Evolutionary conservation across 2,329 filamentous ascomycete genomes (phyloP), one percentile per base, ranked within the genome.

Genomic region (Amauroascus niger): DNA sequence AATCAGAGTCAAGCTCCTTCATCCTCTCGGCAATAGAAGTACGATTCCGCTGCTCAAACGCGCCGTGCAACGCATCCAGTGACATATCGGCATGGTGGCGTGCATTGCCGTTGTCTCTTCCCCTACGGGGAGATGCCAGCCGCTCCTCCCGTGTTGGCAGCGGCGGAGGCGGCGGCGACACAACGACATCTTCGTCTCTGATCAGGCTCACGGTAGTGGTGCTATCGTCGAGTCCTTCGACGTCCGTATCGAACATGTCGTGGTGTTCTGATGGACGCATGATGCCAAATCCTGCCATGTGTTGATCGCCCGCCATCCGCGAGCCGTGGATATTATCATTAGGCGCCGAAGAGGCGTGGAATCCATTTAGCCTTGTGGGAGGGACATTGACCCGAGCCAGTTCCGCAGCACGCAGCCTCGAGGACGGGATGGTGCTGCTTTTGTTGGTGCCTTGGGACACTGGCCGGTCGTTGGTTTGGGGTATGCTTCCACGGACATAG

Each of bases 211-310:
- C 68, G 18, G 64, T 66, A 60, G 71, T 65, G 6, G 70, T 72
- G 2, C 70, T 72, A 57, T 73, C 70, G 61, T 73, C 70, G 8
- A 71, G 60, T 9, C 65, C 70, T 54, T 73, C 70, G 7, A 72
- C 68, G 57, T 73, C 70, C 4, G 70, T 73, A 56, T 73, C 70
- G 57, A 73, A 73, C 55, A 65, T 61, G 55, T 71, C 69, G 30
- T 61, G 61, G 26, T 63, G 61, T 16, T 41, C 53, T 48, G 24
- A 24, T n/a, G n/a, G n/a, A 20, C 14, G 13, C 6, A 32, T 20
- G 13, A 16, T 16, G 18, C 14, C 13, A 18, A 2, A 44, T 4
- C 14, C 24, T 9, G 3, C 22, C 1, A n/a, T 9, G 4, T 7
- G 18, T 9, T 51, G 53, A 14, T 46, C 16, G 13, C 24, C 16